A percentile compares a stretch with the other conserved stretches of the same genome.
Conservation (phyloP, 208 protist species). For the Crithidia fasciculata region DNA sequence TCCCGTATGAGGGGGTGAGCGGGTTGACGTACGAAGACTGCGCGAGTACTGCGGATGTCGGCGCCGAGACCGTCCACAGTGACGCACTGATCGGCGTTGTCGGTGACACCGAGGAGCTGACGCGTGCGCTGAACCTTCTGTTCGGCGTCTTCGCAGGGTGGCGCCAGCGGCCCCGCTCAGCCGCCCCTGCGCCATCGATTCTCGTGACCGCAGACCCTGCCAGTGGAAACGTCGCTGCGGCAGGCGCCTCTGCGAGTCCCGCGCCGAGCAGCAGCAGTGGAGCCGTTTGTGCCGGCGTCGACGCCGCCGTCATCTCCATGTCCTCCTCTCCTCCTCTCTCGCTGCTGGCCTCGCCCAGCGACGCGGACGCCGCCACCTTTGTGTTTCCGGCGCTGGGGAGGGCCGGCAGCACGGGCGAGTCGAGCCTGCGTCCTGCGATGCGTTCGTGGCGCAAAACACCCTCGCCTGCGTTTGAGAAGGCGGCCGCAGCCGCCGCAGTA, state of each 20-base stretch:
- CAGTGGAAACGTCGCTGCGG: neutral
- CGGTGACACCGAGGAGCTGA: constrained; percentile 6
- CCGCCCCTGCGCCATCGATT: neutral
- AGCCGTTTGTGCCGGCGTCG: neutral
- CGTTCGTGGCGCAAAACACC: constrained; percentile 16
- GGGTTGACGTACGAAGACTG: neutral
- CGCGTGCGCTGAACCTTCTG: constrained; percentile 8
- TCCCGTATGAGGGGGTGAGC: constrained; percentile 17
- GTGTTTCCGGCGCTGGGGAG: constrained; percentile 14
- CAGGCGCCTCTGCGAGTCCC: neutral
- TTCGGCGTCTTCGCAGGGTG: constrained; percentile 7
- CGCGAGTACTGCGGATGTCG: neutral
- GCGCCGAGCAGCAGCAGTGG: neutral
- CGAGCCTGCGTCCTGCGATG: neutral
- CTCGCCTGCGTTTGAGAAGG: constrained; percentile 3
- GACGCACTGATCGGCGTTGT: neutral
- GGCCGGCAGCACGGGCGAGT: neutral
- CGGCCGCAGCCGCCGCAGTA: neutral
- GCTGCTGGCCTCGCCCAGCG: neutral
- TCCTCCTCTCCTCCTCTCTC: constrained; percentile 6
- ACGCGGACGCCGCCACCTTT: constrained; percentile 4
- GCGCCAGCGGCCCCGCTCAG: neutral
- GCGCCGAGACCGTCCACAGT: neutral
- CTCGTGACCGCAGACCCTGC: constrained; percentile 9
- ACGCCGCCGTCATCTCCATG: neutral